A percentile compares a stretch with the other conserved stretches of the same genome.
Evolutionary conservation across 2,329 filamentous ascomycete genomes (phyloP).

Genomic region (Aureobasidium mangrovei): DNA sequence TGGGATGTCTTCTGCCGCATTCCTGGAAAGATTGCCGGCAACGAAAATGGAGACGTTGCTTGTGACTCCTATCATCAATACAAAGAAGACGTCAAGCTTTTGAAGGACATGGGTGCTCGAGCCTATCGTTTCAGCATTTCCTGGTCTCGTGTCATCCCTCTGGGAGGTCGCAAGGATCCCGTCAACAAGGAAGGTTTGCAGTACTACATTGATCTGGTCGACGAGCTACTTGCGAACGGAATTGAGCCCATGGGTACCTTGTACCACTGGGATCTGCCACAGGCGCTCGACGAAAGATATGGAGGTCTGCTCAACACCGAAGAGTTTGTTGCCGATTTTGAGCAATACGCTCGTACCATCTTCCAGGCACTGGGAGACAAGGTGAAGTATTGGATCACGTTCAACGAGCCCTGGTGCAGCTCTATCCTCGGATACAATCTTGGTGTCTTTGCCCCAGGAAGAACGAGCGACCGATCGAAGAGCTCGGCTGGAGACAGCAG

Average conservation of each 20-base stretch:
- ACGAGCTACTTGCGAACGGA: constrained; percentile 65
- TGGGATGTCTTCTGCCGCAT: constrained; percentile 84
- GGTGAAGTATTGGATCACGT: constrained; percentile 83
- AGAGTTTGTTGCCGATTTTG: constrained; percentile 76
- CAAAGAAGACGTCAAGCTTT: constrained; percentile 64
- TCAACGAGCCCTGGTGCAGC: constrained; percentile 75
- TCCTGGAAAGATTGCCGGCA: constrained; percentile 74
- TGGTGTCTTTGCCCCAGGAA: constrained; percentile 74
- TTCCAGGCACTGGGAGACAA: constrained; percentile 64
- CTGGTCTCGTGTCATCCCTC: constrained; percentile 74
- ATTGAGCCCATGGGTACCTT: constrained; percentile 77
- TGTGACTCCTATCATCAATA: constrained; percentile 83
- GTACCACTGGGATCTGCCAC: constrained; percentile 85
- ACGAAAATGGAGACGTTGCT: constrained; percentile 63
- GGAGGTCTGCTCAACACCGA: constrained; percentile 70
- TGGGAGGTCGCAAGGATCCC: constrained; percentile 67
- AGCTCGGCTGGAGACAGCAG: constrained; percentile 63
- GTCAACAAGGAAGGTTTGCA: constrained; percentile 70
- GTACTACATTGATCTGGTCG: constrained; percentile 70
- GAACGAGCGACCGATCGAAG: constrained; percentile 64
- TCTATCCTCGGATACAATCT: constrained; percentile 71
- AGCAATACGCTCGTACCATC: constrained; percentile 65
- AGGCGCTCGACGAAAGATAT: constrained; percentile 70
- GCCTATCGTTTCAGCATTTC: constrained; percentile 80
- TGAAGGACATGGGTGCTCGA: constrained; percentile 64